Evolutionary conservation across 1,284 basidiomycete species (phyloP), one percentile per base, ranked within the genome.

Genomic region (Pascua guehoae): DNA sequence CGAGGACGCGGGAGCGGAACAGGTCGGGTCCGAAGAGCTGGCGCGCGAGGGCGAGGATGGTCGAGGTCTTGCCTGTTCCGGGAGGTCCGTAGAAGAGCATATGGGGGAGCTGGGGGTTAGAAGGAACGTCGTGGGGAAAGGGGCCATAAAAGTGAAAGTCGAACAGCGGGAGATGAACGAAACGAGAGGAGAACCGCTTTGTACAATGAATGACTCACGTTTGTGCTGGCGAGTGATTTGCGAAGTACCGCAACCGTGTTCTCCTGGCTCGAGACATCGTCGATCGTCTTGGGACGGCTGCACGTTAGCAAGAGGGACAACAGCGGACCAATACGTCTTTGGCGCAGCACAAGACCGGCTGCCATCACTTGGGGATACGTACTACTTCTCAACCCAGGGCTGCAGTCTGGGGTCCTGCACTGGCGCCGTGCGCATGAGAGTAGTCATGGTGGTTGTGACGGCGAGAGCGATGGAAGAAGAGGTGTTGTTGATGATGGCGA

Each of bases 21-120:
- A 32, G 24, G 24, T 32, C 24, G 24, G 24, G 24, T 32, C 96
- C 96, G 72, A 95, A 99, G 15, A 99, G 83, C 75, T 98, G 93
- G 49, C 94, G 82, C 45, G 96, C 83, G 43, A 99, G 81, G 12
- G 96, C 96, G 15, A 99, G 85, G 66, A 99, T 98, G 1, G 96
- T 98, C 41, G 71, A 96, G 14, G 96, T 99, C 78, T 99, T 99
- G 49, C 96, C 96, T 9, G 96, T 98, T 37, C 96, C 96, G 10
- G 96, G 96, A 16, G 96, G 96, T 0, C 96, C 96, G 67, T 99
- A 99, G 81, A 99, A 98, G 51, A 99, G 82, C 95, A 98, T 98
- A 73, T 99, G 96, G 2, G 96, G 95, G 47, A 99, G 83, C 95
- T 98, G 73, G 8, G 53, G 44, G 7, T 32, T 32, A 32, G 24